Conservation (phyloP, 2,329 filamentous ascomycete species). For the Volutella citrinella region DNA sequence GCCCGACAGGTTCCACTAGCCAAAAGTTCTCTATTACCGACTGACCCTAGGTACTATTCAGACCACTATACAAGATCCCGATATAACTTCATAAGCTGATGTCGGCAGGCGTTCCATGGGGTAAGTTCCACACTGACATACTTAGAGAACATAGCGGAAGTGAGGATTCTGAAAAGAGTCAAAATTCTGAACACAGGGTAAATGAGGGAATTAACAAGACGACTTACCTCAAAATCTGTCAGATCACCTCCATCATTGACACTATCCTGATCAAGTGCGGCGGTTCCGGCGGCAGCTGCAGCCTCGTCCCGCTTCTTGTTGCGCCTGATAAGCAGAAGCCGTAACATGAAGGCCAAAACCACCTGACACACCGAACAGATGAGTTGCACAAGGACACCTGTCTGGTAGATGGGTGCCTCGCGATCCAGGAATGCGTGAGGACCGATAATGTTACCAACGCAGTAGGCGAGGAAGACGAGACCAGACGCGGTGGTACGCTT, state of each 20-base stretch:
- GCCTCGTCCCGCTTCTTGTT: background rate
- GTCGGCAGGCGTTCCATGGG: too few species aligned
- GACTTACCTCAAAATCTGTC: conserved; percentile 3
- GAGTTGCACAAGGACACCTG: conserved; percentile 41
- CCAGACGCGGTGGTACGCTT: conserved; percentile 41
- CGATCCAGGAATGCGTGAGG: conserved; percentile 31
- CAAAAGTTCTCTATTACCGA: too few species aligned
- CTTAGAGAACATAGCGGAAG: background rate
- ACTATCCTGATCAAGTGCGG: too few species aligned
- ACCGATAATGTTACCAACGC: too few species aligned
- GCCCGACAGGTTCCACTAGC: too few species aligned
- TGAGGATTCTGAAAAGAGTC: background rate
- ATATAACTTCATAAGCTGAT: too few species aligned
- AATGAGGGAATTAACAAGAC: too few species aligned
- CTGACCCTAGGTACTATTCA: too few species aligned
- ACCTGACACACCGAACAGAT: background rate
- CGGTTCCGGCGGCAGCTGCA: background rate
- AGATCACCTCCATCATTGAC: conserved; percentile 1
- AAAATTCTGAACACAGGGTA: conserved; percentile 7
- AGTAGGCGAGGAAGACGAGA: conserved; percentile 42
- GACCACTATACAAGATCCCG: too few species aligned
- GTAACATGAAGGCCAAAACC: background rate
- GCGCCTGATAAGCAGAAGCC: background rate
- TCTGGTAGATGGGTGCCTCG: conserved; percentile 45
- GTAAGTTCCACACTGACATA: too few species aligned